phyloP scores from a whole-genome alignment of 345 rosid genomes.

The Salix dunnii region DNA sequence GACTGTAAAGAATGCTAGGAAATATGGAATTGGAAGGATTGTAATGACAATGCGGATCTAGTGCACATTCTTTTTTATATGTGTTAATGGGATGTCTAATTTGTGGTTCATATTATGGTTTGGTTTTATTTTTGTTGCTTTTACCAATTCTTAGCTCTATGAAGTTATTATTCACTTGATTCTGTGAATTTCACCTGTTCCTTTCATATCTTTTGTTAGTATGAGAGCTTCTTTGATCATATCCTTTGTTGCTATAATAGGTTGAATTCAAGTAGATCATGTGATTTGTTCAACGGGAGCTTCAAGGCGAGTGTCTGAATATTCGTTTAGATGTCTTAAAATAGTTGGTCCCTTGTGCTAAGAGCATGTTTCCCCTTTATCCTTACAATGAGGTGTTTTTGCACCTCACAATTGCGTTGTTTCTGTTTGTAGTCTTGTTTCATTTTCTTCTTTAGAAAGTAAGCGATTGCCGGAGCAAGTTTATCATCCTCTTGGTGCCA shows the following conservation, averaged over 20 bases:
- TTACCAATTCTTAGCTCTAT: background rate
- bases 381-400: background rate
- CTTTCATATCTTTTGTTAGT: background rate
- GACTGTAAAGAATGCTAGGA: conserved; percentile 7
- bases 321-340: background rate
- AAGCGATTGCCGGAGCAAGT: background rate
- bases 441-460: background rate
- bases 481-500: background rate
- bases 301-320: background rate
- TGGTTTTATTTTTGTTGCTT: background rate
- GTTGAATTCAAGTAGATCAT: background rate
- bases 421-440: background rate
- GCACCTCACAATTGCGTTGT: background rate
- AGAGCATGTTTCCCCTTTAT: background rate
- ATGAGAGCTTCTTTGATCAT: background rate
- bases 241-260: background rate
- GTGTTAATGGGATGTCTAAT: background rate
- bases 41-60: conserved; percentile 9
- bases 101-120: background rate
- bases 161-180: background rate
- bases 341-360: background rate
- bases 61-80: conserved; percentile 2
- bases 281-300: background rate
- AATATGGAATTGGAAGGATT: conserved; percentile 8
- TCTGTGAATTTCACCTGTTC: background rate